Conservation (phyloP, 371 early-diverging fungal species). For the Saksenaea oblongispora region DNA sequence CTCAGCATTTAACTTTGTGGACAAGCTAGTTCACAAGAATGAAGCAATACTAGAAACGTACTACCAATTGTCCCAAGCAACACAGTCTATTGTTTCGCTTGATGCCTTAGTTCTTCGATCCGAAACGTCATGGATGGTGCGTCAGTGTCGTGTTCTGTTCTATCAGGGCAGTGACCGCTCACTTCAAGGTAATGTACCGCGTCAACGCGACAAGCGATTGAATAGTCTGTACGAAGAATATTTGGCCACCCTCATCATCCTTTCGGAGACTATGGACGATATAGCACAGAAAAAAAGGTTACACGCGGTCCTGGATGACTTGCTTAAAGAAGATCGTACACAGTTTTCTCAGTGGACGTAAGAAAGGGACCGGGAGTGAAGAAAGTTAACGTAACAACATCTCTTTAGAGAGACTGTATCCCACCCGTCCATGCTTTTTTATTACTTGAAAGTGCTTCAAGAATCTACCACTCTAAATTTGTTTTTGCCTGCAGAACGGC, state of each 20-base stretch:
- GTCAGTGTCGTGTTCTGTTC: background rate
- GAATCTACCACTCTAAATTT: background rate
- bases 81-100: background rate
- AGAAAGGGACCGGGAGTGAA: background rate
- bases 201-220: too few relatives aligned
- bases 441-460: background rate
- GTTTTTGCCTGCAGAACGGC: background rate
- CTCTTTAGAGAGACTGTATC: background rate
- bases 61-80: background rate
- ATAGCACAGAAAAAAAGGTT: background rate
- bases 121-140: background rate
- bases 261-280: background rate
- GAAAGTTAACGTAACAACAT: background rate
- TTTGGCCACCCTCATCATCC: background rate
- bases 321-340: background rate
- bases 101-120: background rate
- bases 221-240: background rate
- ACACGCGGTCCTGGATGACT: background rate
- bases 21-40: background rate
- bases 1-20: background rate
- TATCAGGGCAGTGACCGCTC: background rate
- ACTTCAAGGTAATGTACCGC: background rate
- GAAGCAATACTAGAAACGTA: background rate
- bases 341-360: background rate
- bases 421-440: background rate